Percentiles rank a stretch among this genome's conserved stretches.
These are phyloP conservation scores for Gastrodia elata DNA, from an alignment of 106 monocot genomes.

Conservation along the genomic window DNA sequence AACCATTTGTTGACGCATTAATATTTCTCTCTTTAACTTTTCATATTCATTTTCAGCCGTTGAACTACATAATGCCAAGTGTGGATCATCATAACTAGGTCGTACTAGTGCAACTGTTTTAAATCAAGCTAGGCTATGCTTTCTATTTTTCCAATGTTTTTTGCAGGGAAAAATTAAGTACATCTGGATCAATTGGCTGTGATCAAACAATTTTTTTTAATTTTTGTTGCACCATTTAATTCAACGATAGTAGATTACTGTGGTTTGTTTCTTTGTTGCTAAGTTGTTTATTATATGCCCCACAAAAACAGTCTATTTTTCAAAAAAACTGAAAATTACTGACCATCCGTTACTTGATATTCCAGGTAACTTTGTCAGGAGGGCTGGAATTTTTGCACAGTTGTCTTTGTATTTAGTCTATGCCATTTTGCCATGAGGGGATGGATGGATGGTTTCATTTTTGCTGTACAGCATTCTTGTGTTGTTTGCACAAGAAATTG, in stretches of 20 bases:
- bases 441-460: background rate
- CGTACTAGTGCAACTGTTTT: too few species aligned
- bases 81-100: background rate
- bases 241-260: background rate
- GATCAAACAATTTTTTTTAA: background rate
- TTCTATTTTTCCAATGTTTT: too few species aligned
- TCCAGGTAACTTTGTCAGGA: constrained; percentile 7
- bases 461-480: too few species aligned
- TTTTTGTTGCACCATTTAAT: background rate
- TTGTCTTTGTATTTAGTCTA: constrained; percentile 3
- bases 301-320: too few species aligned
- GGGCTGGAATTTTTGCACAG: constrained; percentile 2
- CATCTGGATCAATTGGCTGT: background rate
- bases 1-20: too few species aligned
- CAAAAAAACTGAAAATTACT: background rate
- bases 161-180: background rate
- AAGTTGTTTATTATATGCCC: background rate
- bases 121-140: too few species aligned
- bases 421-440: background rate
- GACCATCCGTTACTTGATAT: background rate
- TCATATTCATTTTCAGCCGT: background rate
- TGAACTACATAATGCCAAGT: background rate
- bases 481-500: too few species aligned
- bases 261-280: background rate
- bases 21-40: too few species aligned